Base-by-base conservation (phyloP, 768 basidiomycete species). In the Leucosporidium scottii region DNA sequence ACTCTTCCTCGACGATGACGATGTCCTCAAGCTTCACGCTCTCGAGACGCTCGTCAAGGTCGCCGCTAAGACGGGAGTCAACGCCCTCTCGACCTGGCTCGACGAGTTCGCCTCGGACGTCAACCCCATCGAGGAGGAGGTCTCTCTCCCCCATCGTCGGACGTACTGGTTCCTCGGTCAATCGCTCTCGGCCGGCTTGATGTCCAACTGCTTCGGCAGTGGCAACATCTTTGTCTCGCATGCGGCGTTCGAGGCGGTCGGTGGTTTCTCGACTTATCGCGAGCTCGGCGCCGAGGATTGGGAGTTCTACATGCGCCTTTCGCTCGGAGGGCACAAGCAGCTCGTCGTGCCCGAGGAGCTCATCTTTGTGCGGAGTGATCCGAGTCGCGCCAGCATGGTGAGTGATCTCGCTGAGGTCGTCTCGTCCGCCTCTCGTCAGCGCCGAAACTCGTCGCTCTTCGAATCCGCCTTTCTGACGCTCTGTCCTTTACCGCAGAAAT, bases 101-200 rank as follows among this genome's bases (percentile, higher is more conserved):
- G 68, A 66, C 68, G 68, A 73, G 58, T 73, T 73, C 44, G 65
- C 68, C 23, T 61, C 62, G 18, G 71, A 69, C 44, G 55, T 61
- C 18, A 48, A 73, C 58, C 71, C 71, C 34, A 65, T 70, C 53
- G 51, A 49, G 23, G 39, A 51, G 57, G 31, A 51, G 57, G 31
- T 8, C 9, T 13, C 58, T 8, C 58, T 72, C 15, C 66, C 64
- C 1, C 66, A 68, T 23, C 66, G 70, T 7, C 55, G 67, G 23
- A 66, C 66, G 30, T 73, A 73, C 61, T 73, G 71, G 71, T 73
- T 73, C 66, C 68, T 73, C 49, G 71, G 71, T 10, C 61, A 67
- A 36, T 51, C 59, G 8, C 48, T 68, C 23, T 55, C 54, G 23
- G 62, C 66, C 0, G 68, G 71, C 1, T 39, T 73, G n/a, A n/a